A percentile compares a stretch with the other conserved stretches of the same genome.
phyloP scores from a whole-genome alignment of 2,329 filamentous ascomycete species.

The Aureobasidium musti region DNA sequence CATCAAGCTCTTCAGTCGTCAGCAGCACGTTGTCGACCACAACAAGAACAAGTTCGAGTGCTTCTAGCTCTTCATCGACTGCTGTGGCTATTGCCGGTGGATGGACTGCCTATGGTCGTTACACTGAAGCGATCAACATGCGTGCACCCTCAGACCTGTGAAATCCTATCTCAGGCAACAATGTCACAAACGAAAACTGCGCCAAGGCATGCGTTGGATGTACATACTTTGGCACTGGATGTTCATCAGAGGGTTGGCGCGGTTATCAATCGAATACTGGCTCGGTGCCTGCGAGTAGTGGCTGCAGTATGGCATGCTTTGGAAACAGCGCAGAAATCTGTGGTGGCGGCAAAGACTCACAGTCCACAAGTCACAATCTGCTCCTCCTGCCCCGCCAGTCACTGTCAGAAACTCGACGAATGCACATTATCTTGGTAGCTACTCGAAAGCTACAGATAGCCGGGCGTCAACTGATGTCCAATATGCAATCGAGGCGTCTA shows the following conservation, averaged over 20 bases:
- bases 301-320: not conserved
- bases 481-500: not conserved
- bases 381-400: not conserved
- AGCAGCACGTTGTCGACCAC: not conserved
- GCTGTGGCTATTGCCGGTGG: not conserved
- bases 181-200: constrained; percentile 46
- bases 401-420: not conserved
- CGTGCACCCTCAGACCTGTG: constrained; percentile 37
- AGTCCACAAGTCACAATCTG: not conserved
- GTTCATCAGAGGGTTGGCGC: not conserved
- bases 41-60: not conserved
- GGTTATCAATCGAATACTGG: not conserved
- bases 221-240: constrained; percentile 36
- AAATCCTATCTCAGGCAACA: constrained; percentile 33
- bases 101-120: constrained; percentile 40
- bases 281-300: not conserved
- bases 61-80: not conserved
- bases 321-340: not conserved
- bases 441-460: not conserved
- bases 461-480: not conserved
- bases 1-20: not conserved
- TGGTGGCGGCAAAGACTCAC: not conserved
- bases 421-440: not conserved
- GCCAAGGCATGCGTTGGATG: constrained; percentile 40
- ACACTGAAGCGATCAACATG: constrained; percentile 39